A percentile compares a stretch with the other conserved stretches of the same genome.
Conservation (phyloP, 352 stramenopile genomes). For the Globisporangium okanoganense region DNA sequence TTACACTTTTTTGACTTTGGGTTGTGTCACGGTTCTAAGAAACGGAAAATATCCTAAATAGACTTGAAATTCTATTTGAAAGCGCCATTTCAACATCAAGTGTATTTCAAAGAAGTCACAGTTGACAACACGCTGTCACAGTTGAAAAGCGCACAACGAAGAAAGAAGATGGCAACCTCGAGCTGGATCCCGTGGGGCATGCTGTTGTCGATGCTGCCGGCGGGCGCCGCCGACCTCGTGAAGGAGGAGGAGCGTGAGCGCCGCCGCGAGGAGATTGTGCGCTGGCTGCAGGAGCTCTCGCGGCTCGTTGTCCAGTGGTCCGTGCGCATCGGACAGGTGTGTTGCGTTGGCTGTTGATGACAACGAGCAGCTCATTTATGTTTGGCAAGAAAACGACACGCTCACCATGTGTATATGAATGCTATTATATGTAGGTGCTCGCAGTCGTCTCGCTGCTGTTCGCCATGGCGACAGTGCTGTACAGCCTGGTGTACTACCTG, state of each 20-base stretch:
- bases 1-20: no score
- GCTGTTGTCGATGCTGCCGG: constrained; percentile 45
- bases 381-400: background rate
- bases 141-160: background rate
- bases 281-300: constrained; percentile 21
- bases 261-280: constrained; percentile 37
- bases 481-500: constrained; percentile 68
- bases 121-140: no score
- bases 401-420: constrained; percentile 6
- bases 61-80: no score
- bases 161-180: no score
- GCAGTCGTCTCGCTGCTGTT: constrained; percentile 43
- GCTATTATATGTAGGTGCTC: constrained; percentile 27
- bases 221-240: constrained; percentile 35
- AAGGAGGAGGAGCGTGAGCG: constrained; percentile 47
- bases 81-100: no score
- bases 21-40: no score
- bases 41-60: no score
- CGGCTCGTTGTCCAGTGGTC: constrained; percentile 32
- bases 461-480: constrained; percentile 53
- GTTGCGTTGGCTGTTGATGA: background rate
- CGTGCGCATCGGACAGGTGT: constrained; percentile 30
- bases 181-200: constrained; percentile 49
- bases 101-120: no score
- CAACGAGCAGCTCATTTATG: background rate